Percentiles rank a stretch among this genome's conserved stretches.
These are phyloP conservation scores for Alternaria sp. DNA, from an alignment of 2,329 filamentous ascomycete genomes.

Conservation along the genomic window DNA sequence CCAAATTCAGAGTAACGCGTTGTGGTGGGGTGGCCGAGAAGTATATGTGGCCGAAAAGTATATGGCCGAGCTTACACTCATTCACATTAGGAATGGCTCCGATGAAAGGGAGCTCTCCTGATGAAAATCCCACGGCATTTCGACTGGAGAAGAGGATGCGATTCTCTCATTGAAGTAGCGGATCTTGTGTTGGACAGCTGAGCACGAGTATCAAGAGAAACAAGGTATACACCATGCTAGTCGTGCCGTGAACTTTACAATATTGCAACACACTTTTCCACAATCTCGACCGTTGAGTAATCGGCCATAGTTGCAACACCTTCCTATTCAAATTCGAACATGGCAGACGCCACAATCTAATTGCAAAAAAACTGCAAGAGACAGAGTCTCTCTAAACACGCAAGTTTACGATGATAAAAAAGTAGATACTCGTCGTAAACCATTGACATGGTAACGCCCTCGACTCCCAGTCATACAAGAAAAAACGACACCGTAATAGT, in stretches of 20 bases:
- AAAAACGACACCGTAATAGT: slow-evolving; percentile 2
- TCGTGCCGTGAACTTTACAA: too few relatives aligned
- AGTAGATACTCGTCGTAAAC: neutral
- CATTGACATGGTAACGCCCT: neutral
- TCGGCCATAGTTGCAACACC: neutral
- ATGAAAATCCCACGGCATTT: too few relatives aligned
- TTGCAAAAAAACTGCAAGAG: neutral
- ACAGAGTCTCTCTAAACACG: neutral
- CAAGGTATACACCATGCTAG: neutral
- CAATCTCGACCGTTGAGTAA: neutral
- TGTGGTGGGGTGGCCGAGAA: too few relatives aligned
- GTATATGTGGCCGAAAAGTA: too few relatives aligned
- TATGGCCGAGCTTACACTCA: too few relatives aligned
- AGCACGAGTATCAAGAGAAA: too few relatives aligned
- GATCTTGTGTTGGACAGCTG: too few relatives aligned
- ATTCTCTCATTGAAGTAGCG: too few relatives aligned
- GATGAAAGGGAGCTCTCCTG: too few relatives aligned
- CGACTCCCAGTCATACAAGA: slow-evolving; percentile 7
- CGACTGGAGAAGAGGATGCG: too few relatives aligned
- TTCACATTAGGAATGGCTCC: too few relatives aligned
- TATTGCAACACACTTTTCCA: neutral
- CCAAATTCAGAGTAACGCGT: too few relatives aligned
- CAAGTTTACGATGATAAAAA: neutral
- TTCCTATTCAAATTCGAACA: neutral
- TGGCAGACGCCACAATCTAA: neutral